Evolutionary conservation across 495 filamentous ascomycete genomes (phyloP), one percentile per base, ranked within the genome.

Genomic region (Penicillium malachiteum): DNA sequence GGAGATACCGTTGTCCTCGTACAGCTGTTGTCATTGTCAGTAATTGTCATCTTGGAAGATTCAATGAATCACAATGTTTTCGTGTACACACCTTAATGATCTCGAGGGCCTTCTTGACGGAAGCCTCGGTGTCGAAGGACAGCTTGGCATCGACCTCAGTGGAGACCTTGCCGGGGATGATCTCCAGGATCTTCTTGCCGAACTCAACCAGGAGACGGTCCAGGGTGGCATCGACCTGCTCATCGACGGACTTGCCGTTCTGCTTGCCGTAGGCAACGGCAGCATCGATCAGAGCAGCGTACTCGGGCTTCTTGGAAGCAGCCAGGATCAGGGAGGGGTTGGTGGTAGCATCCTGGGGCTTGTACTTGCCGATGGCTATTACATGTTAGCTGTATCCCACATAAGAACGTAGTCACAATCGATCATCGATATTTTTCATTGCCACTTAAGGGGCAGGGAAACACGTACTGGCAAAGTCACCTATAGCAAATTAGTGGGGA

Each of bases 271-370:
- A 89, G 56, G 77, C 84, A 64, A 96, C 82, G 55, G 94, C 92
- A 44, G 81, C 77, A 66, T 99, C 92, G 66, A 97, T 92, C 54
- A 99, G 80, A 66, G 85, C 83, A 66, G 92, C 92, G 72, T 99
- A 99, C 73, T 96, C 92, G 69, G 88, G 70, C 84, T 97, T 99
- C 84, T 99, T 96, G 71, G 95, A 91, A 53, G 94, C 94, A 64
- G 91, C 91, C 70, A 99, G 85, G 75, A 99, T 97, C 68, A 99
- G 82, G 58, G 94, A 97, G 38, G 94, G 94, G 83, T 99, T 99
- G 75, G 94, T 99, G 69, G 92, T 97, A 66, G 92, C 94, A 88
- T 99, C 94, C 84, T 97, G 92, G 52, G 94, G 94, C 85, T 96
- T 94, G 85, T 99, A 99, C 81, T 99, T 97, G 83, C 81, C 91